Conservation (phyloP, 2,329 filamentous ascomycete genomes). For the Pleurostoma richardsiae region DNA sequence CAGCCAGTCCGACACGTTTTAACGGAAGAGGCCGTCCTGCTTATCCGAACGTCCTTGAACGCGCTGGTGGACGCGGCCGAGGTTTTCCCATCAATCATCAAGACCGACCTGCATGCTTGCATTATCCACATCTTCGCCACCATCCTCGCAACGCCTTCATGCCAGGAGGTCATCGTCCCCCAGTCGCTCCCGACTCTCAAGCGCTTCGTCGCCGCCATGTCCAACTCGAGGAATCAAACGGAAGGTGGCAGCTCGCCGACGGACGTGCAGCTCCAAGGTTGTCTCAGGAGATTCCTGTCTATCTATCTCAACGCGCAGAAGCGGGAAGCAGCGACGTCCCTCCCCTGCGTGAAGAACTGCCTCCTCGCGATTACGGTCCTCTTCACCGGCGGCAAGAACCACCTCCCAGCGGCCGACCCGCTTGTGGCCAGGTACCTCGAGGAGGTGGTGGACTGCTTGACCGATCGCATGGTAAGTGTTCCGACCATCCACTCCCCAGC, state of each 20-base stretch:
- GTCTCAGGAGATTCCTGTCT: slow-evolving; percentile 74
- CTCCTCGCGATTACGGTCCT: slow-evolving; percentile 85
- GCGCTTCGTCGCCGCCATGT: slow-evolving; percentile 78
- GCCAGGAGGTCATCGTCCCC: slow-evolving; percentile 84
- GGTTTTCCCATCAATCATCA: slow-evolving; percentile 94
- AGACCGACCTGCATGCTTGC: slow-evolving; percentile 91
- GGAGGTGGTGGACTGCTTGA: slow-evolving; percentile 80
- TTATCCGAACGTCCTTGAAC: slow-evolving; percentile 76
- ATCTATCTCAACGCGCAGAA: slow-evolving; percentile 75
- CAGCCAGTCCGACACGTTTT: slow-evolving; percentile 68
- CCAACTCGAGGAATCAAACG: slow-evolving; percentile 34
- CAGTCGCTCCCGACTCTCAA: slow-evolving; percentile 88
- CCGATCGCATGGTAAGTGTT: slow-evolving; percentile 60
- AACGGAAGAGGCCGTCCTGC: slow-evolving; percentile 78
- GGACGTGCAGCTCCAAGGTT: slow-evolving; percentile 71
- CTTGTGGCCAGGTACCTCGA: slow-evolving; percentile 70
- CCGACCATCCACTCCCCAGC: background rate
- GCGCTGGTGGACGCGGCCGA: slow-evolving; percentile 91
- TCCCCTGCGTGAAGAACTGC: slow-evolving; percentile 89
- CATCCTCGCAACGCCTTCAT: slow-evolving; percentile 79
- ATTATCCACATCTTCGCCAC: slow-evolving; percentile 96
- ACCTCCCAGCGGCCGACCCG: slow-evolving; percentile 69
- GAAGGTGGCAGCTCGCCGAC: slow-evolving; percentile 41
- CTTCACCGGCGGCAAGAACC: slow-evolving; percentile 72
- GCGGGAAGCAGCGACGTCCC: slow-evolving; percentile 67